Conservation (phyloP, 148 eudicot genomes). For the Vaccinium corymbosum region DNA sequence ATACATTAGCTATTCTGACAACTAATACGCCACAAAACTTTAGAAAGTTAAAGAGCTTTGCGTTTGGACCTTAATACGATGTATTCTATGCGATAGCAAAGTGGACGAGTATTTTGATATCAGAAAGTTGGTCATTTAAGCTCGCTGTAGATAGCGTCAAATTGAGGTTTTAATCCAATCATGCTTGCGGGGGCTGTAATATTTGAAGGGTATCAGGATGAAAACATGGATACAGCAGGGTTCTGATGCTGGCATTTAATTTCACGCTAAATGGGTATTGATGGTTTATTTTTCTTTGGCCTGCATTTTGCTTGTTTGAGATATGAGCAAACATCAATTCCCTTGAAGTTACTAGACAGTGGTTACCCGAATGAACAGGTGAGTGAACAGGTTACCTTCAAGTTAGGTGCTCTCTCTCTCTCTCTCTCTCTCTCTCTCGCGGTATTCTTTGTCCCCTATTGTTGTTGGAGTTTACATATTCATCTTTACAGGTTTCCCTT, state of each 20-base stretch:
- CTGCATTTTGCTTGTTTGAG: constrained; percentile 14
- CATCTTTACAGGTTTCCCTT: background rate
- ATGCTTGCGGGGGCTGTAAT: background rate
- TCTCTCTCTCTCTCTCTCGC: background rate
- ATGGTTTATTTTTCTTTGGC: constrained; percentile 3
- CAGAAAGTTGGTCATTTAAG: constrained; percentile 2
- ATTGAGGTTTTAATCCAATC: background rate
- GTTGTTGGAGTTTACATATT: background rate
- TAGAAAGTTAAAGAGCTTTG: background rate
- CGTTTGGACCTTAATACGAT: background rate
- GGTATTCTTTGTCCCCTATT: background rate
- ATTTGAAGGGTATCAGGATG: background rate
- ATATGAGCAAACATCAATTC: background rate
- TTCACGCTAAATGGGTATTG: constrained; percentile 8
- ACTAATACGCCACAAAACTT: background rate
- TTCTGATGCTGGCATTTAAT: constrained; percentile 7
- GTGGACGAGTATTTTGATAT: background rate
- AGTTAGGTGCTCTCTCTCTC: background rate
- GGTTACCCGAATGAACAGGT: constrained; percentile 17
- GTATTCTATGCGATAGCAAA: background rate
- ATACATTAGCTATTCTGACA: no score
- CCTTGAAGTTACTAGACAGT: constrained; percentile 11
- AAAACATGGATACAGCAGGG: constrained; percentile 5
- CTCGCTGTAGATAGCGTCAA: background rate
- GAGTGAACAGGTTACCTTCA: background rate